phyloP scores from a whole-genome alignment of 164 flowering plant genomes.

The Vitis vinifera region ASM3070453v1 NC_081812.1:19515501-19516000 shows the following conservation, averaged over 20 bases:
- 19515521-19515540: not conserved
- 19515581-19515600: not conserved
- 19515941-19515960: not conserved
- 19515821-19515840: conserved; percentile 16
- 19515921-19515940: conserved; percentile 61
- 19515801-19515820: conserved; percentile 21
- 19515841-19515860: conserved; percentile 28
- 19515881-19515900: conserved; percentile 44
- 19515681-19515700: conserved; percentile 7
- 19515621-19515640: not conserved
- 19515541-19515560: conserved; percentile 4
- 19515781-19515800: conserved; percentile 10
- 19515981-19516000: not conserved
- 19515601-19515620: not conserved
- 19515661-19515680: not conserved
- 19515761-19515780: conserved; percentile 25
- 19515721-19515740: conserved; percentile 12
- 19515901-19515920: conserved; percentile 49
- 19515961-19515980: not conserved
- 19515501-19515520: no score
- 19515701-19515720: conserved; percentile 7
- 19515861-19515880: conserved; percentile 53
- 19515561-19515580: not conserved
- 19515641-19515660: not conserved
- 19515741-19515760: not conserved